Evolutionary conservation across 1,139 yeast genomes (phyloP).

Genomic region (Trichomonascaceae sp.): DNA sequence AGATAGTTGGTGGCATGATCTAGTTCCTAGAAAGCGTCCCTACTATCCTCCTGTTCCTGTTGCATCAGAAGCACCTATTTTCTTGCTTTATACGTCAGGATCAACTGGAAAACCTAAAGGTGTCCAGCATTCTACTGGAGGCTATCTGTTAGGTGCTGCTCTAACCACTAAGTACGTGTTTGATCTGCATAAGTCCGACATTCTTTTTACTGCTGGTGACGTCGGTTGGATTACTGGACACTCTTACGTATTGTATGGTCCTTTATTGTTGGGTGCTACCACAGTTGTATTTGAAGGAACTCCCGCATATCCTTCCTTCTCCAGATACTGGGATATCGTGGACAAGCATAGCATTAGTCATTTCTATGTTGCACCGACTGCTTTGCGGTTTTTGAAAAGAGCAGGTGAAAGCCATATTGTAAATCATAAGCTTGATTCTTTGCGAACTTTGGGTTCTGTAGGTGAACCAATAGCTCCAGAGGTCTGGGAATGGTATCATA

Average conservation of each 20-base stretch:
- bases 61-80: constrained; percentile 85
- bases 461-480: constrained; percentile 94
- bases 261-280: constrained; percentile 79
- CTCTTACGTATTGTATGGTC: constrained; percentile 91
- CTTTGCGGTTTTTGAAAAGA: constrained; percentile 72
- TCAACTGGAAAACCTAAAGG: constrained; percentile 98
- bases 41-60: constrained; percentile 86
- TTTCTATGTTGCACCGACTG: constrained; percentile 88
- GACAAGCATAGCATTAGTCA: constrained; percentile 73
- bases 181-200: constrained; percentile 82
- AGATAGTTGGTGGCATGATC: constrained; percentile 92
- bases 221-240: constrained; percentile 99
- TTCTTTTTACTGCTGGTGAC: constrained; percentile 94
- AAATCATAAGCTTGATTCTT: constrained; percentile 55
- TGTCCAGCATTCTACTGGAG: constrained; percentile 91
- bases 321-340: constrained; percentile 91
- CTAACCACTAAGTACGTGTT: constrained; percentile 87
- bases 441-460: constrained; percentile 75
- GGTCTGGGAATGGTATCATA: constrained; percentile 90
- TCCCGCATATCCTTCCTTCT: constrained; percentile 93
- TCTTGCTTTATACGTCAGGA: constrained; percentile 91
- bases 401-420: constrained; percentile 69
- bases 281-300: constrained; percentile 94
- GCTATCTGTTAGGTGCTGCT: constrained; percentile 90
- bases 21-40: constrained; percentile 70